Conservation (phyloP, 257 asterid species). For the Solanum gandarillasii region DNA sequence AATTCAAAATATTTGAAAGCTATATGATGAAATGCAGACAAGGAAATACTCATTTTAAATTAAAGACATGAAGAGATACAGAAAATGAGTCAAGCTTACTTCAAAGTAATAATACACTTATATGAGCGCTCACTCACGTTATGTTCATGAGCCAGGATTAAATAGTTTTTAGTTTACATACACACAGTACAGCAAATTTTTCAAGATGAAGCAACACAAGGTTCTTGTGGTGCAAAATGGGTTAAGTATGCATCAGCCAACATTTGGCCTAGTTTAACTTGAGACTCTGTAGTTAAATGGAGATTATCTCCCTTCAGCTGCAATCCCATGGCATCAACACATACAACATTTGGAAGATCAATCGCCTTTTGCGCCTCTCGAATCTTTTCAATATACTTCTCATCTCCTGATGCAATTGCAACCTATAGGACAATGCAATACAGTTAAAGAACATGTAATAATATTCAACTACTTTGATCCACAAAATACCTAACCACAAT, state of each 20-base stretch:
- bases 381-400: conserved; percentile 28
- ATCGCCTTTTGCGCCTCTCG: conserved; percentile 53
- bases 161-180: neutral
- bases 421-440: conserved; percentile 22
- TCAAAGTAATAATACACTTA: neutral
- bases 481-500: neutral
- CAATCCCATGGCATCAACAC: conserved; percentile 65
- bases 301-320: conserved; percentile 53
- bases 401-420: conserved; percentile 59
- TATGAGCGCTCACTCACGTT: neutral
- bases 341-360: conserved; percentile 43
- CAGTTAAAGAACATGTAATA: neutral
- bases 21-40: neutral
- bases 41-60: neutral
- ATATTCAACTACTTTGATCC: neutral
- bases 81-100: neutral
- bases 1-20: too few species aligned
- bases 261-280: conserved; percentile 43
- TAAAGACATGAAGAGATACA: neutral
- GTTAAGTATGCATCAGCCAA: conserved; percentile 48
- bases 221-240: conserved; percentile 12
- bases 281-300: conserved; percentile 65
- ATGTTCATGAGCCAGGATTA: neutral
- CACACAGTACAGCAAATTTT: neutral
- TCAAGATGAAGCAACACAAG: conserved; percentile 2